These are phyloP conservation scores for Tylopilus intermedius DNA, from an alignment of 768 basidiomycete species.

Conservation along the genomic window DNA sequence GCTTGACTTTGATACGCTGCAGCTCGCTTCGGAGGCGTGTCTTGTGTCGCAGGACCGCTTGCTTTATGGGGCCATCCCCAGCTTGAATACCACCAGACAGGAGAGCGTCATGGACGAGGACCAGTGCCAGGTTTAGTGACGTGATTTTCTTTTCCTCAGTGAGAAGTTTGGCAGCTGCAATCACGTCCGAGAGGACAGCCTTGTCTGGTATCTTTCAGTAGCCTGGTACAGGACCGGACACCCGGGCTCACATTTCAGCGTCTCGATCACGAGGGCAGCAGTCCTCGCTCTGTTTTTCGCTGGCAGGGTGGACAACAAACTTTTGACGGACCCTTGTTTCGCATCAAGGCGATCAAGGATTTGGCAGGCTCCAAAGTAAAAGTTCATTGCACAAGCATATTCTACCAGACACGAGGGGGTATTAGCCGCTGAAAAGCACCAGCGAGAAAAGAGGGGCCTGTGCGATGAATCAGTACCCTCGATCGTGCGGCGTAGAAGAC, in stretches of 20 bases:
- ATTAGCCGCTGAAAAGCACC: slow-evolving; percentile 25
- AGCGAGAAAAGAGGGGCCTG: slow-evolving; percentile 13
- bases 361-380: slow-evolving; percentile 88
- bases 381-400: slow-evolving; percentile 65
- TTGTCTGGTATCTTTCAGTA: slow-evolving; percentile 53
- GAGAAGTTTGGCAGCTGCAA: slow-evolving; percentile 61
- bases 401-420: slow-evolving; percentile 24
- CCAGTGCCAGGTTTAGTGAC: slow-evolving; percentile 70
- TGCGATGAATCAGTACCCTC: slow-evolving; percentile 27
- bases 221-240: neutral
- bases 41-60: slow-evolving; percentile 83
- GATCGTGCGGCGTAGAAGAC: slow-evolving; percentile 7
- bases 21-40: slow-evolving; percentile 85
- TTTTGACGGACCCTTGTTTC: slow-evolving; percentile 90
- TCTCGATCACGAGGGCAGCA: slow-evolving; percentile 87
- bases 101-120: slow-evolving; percentile 88
- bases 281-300: slow-evolving; percentile 73
- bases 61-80: slow-evolving; percentile 85
- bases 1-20: slow-evolving; percentile 74
- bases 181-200: slow-evolving; percentile 64
- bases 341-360: slow-evolving; percentile 81
- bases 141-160: slow-evolving; percentile 72
- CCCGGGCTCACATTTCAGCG: slow-evolving; percentile 76
- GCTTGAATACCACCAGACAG: slow-evolving; percentile 83
- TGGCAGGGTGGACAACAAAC: slow-evolving; percentile 67